Evolutionary conservation across 2,329 filamentous ascomycete species (phyloP).

Genomic region (Chaetomium sp.): DNA sequence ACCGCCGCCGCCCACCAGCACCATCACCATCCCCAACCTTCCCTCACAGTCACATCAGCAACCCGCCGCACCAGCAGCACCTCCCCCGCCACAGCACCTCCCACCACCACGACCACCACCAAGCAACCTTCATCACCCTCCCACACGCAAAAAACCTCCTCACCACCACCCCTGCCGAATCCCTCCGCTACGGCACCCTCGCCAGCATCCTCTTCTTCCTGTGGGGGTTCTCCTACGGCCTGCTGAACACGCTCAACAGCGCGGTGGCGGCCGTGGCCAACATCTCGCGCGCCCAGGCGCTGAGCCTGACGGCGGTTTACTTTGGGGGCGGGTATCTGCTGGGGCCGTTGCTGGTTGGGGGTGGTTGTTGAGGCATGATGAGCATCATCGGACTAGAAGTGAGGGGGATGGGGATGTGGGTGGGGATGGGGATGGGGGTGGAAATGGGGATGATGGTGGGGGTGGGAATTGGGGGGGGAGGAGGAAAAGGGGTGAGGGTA

Average conservation of each 20-base stretch:
- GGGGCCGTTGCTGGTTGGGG: slow-evolving; percentile 69
- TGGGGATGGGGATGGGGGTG: background rate
- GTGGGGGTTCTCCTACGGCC: slow-evolving; percentile 88
- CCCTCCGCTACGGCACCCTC: slow-evolving; percentile 69
- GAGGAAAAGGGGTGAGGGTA: background rate
- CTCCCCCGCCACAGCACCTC: background rate
- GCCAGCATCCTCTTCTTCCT: slow-evolving; percentile 83
- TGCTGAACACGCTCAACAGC: slow-evolving; percentile 79
- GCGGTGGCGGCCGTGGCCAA: slow-evolving; percentile 65
- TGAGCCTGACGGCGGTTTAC: slow-evolving; percentile 71
- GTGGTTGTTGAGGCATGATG: slow-evolving; percentile 69
- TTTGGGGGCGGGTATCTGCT: slow-evolving; percentile 47
- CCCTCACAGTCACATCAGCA: background rate
- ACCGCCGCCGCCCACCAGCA: too few relatives aligned
- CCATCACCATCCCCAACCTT: background rate
- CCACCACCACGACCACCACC: background rate
- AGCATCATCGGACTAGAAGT: slow-evolving; percentile 47
- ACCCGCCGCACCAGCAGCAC: background rate
- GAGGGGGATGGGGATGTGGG: slow-evolving; percentile 37
- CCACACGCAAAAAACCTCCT: slow-evolving; percentile 70
- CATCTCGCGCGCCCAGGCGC: slow-evolving; percentile 62
- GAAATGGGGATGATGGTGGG: background rate
- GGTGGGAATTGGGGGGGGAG: background rate
- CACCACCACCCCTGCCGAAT: slow-evolving; percentile 62
- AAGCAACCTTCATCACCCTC: slow-evolving; percentile 65